A percentile compares a stretch with the other conserved stretches of the same genome.
Conservation (phyloP, 805 yeast species). For the Ogataea dorogensis region DNA sequence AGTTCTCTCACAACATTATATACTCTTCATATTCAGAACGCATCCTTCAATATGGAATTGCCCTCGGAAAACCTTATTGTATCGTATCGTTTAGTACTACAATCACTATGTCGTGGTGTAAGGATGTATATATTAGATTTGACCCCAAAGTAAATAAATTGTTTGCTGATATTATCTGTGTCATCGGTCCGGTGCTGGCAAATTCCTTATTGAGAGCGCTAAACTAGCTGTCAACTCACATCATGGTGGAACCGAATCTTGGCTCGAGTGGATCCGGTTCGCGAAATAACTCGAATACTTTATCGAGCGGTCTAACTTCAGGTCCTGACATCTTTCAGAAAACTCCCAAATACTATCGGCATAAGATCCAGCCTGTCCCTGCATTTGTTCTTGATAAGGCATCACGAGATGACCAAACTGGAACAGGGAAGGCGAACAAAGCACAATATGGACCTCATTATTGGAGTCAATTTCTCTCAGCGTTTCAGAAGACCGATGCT, state of each 20-base stretch:
- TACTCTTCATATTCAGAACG: no score
- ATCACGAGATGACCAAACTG: conserved; percentile 24
- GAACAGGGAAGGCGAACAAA: background rate
- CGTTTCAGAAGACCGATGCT: conserved; percentile 31
- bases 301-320: conserved; percentile 12
- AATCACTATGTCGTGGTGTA: conserved; percentile 2
- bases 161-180: no score
- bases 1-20: no score
- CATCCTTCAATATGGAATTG: no score
- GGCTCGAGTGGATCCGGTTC: conserved; percentile 8
- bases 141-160: background rate
- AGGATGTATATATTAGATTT: no score
- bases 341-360: conserved; percentile 22
- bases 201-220: background rate
- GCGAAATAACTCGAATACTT: conserved; percentile 11
- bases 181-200: no score
- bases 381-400: conserved; percentile 58
- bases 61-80: no score
- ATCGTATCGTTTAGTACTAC: no score
- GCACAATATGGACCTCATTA: conserved; percentile 1
- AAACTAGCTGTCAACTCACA: background rate
- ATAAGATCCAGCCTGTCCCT: conserved; percentile 44
- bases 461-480: conserved; percentile 9
- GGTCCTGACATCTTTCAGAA: conserved; percentile 18
- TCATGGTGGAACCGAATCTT: conserved; percentile 2